Evolutionary conservation across 2,329 filamentous ascomycete species (phyloP).

Genomic region (Fusarium sp.): DNA sequence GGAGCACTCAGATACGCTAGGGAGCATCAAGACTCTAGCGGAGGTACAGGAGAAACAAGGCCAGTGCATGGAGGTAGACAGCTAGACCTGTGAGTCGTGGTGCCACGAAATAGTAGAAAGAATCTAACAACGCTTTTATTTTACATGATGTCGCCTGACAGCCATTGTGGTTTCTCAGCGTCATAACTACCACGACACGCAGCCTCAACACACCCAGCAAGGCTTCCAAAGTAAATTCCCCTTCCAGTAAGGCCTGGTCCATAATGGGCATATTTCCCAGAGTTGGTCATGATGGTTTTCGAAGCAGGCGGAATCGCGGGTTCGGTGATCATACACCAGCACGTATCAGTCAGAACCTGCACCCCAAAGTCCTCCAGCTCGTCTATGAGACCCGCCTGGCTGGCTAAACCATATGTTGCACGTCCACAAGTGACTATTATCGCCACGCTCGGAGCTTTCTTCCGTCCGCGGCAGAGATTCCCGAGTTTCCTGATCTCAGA

Average conservation of each 20-base stretch:
- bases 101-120: no score
- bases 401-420: constrained; percentile 18
- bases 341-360: constrained; percentile 61
- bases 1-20: no score
- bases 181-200: constrained; percentile 35
- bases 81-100: no score
- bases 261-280: constrained; percentile 64
- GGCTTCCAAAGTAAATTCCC: constrained; percentile 45
- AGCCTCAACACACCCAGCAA: constrained; percentile 44
- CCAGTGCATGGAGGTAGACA: no score
- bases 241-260: constrained; percentile 47
- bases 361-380: constrained; percentile 56
- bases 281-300: constrained; percentile 61
- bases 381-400: constrained; percentile 49
- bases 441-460: constrained; percentile 36
- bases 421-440: constrained; percentile 38
- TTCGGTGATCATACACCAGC: constrained; percentile 64
- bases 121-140: no score
- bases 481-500: constrained; percentile 55
- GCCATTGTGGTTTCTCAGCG: constrained; percentile 18
- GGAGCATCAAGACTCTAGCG: no score
- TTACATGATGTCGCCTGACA: neutral
- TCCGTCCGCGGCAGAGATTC: constrained; percentile 47
- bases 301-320: constrained; percentile 52
- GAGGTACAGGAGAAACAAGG: no score